phyloP scores from a whole-genome alignment of 805 yeast species.

The Groenewaldozyma salmanticensis region DNA sequence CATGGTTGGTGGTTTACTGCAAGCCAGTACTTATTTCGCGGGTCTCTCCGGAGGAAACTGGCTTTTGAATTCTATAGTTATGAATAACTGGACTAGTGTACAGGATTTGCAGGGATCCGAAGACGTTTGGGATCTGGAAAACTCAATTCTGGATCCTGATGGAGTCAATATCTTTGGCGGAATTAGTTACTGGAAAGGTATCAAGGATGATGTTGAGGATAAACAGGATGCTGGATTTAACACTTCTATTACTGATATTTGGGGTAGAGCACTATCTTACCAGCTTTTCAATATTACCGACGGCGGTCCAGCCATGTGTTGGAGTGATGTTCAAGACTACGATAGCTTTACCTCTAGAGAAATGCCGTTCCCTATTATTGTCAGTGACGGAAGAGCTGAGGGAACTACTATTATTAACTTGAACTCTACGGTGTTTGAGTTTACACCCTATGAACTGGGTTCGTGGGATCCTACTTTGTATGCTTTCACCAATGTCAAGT shows the following conservation, averaged over 20 bases:
- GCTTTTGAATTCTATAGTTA: constrained; percentile 59
- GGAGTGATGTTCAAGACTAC: constrained; percentile 47
- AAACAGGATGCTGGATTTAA: constrained; percentile 60
- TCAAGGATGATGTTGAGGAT: constrained; percentile 38
- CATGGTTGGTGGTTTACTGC: constrained; percentile 67
- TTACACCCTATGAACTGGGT: constrained; percentile 65
- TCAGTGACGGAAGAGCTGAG: constrained; percentile 35
- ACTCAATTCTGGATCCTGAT: constrained; percentile 51
- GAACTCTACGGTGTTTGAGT: constrained; percentile 53
- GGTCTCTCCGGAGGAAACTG: constrained; percentile 84
- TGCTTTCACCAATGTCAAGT: constrained; percentile 56
- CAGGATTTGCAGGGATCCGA: constrained; percentile 41
- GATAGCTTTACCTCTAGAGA: constrained; percentile 50
- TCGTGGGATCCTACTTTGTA: constrained; percentile 76
- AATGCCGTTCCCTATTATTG: constrained; percentile 67
- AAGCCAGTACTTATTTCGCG: constrained; percentile 57
- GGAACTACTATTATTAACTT: constrained; percentile 43
- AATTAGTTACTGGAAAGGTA: constrained; percentile 38
- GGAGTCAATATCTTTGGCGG: constrained; percentile 50
- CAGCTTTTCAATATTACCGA: constrained; percentile 56
- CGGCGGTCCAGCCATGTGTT: constrained; percentile 56
- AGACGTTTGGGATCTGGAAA: constrained; percentile 59
- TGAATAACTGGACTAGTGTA: constrained; percentile 66
- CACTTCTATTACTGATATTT: constrained; percentile 61
- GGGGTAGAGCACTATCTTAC: constrained; percentile 71